Evolutionary conservation across 1,284 basidiomycete species (phyloP).

Genomic region (Anthracocystis walkeri): DNA sequence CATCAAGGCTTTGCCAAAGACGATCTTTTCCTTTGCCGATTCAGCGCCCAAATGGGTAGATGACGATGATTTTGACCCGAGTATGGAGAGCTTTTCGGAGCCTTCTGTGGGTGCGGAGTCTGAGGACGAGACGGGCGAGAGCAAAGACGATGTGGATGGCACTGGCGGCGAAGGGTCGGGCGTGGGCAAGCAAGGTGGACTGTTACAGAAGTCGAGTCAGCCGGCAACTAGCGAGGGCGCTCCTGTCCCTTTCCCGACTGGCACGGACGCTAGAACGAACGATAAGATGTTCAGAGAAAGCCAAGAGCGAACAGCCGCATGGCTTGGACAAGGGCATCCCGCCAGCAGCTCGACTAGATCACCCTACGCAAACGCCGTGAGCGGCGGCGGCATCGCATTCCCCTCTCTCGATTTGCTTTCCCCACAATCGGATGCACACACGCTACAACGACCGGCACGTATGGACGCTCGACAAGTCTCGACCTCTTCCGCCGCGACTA

Average conservation of each 20-base stretch:
- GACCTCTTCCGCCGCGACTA: conserved; percentile 39
- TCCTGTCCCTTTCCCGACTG: background rate
- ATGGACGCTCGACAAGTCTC: conserved; percentile 37
- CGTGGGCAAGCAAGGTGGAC: background rate
- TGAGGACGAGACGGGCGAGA: conserved; percentile 20
- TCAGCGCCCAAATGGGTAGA: conserved; percentile 86
- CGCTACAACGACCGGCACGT: conserved; percentile 23
- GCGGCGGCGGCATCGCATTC: conserved; percentile 34
- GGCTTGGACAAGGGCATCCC: conserved; percentile 32
- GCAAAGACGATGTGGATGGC: background rate
- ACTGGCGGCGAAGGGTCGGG: background rate
- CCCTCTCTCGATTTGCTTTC: conserved; percentile 44
- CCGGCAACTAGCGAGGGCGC: background rate
- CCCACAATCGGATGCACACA: conserved; percentile 13
- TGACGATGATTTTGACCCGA: conserved; percentile 81
- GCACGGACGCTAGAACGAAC: background rate
- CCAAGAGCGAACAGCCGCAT: conserved; percentile 37
- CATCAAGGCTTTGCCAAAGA: conserved; percentile 60
- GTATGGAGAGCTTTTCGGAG: conserved; percentile 71
- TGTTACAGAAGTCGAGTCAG: background rate
- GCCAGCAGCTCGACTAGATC: conserved; percentile 1
- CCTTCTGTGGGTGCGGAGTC: conserved; percentile 39
- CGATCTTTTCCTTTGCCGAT: conserved; percentile 72
- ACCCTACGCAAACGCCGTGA: conserved; percentile 1
- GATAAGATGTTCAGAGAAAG: conserved; percentile 24